Conservation (phyloP, 1,284 basidiomycete species). For the Ceratobasidium sp. region DNA sequence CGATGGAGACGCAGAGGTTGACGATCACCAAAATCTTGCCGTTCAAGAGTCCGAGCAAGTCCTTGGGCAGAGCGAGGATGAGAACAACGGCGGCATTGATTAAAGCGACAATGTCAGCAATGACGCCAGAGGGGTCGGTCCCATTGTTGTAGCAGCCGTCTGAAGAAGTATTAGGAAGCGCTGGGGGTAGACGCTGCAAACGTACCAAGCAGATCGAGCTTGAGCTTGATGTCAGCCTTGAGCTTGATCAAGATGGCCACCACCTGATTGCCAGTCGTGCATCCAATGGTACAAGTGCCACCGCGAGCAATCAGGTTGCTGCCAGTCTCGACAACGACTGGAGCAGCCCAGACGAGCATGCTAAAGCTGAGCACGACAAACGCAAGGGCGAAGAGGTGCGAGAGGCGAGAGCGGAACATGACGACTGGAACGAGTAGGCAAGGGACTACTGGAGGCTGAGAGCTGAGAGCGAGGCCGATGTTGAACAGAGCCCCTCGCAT, state of each 20-base stretch:
- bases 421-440: neutral
- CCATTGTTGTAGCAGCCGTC: conserved; percentile 20
- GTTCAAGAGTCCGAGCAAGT: conserved; percentile 19
- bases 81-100: conserved; percentile 22
- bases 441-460: neutral
- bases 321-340: neutral
- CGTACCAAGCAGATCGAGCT: conserved; percentile 19
- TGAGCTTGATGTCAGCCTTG: conserved; percentile 6
- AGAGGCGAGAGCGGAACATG: conserved; percentile 27
- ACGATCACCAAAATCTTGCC: conserved; percentile 9
- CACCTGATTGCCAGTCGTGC: neutral
- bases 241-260: conserved; percentile 18
- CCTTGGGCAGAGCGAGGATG: conserved; percentile 1
- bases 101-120: conserved; percentile 18
- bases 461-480: conserved; percentile 6
- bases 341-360: conserved; percentile 20
- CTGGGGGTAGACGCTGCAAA: neutral
- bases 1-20: conserved; percentile 19
- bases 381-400: conserved; percentile 23
- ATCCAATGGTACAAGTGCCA: conserved; percentile 17
- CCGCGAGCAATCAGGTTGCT: conserved; percentile 13
- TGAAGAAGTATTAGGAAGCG: neutral
- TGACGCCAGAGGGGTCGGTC: conserved; percentile 10
- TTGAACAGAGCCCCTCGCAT: neutral
- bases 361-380: conserved; percentile 4